A percentile compares a stretch with the other conserved stretches of the same genome.
Evolutionary conservation across 2,329 filamentous ascomycete species (phyloP).

Genomic region (Colletotrichum higginsianum): DNA sequence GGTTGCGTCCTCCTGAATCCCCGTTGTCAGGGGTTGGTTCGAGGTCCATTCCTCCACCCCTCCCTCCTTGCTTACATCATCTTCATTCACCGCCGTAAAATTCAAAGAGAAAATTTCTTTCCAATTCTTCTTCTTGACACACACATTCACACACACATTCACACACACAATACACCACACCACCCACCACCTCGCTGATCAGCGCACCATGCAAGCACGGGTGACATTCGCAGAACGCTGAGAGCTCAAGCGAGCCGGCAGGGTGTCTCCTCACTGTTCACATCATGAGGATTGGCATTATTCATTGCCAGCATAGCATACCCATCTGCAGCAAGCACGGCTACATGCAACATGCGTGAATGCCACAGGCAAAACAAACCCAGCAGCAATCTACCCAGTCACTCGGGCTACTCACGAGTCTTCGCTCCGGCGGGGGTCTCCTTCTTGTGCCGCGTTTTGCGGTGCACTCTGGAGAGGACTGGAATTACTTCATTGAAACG

Average conservation of each 20-base stretch:
- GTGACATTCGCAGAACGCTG: not conserved
- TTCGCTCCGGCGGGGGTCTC: constrained; percentile 38
- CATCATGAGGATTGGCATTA: constrained; percentile 15
- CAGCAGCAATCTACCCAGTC: constrained; percentile 42
- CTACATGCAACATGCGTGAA: not conserved
- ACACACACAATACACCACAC: not conserved
- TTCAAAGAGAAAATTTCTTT: constrained; percentile 14
- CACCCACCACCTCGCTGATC: not conserved
- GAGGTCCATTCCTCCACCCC: not conserved
- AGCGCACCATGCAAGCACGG: not conserved
- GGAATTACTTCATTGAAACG: constrained; percentile 8
- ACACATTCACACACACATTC: no score
- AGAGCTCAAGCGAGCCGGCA: constrained; percentile 20
- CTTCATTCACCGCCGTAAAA: not conserved
- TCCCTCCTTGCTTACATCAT: not conserved
- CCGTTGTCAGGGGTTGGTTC: constrained; percentile 2
- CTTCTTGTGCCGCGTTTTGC: constrained; percentile 42
- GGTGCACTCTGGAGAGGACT: constrained; percentile 42
- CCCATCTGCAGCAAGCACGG: not conserved
- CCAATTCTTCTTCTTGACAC: not conserved
- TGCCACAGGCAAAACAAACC: not conserved
- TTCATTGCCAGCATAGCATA: not conserved
- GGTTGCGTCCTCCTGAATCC: not conserved
- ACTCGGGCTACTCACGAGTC: constrained; percentile 43
- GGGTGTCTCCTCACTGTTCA: not conserved